phyloP scores from a whole-genome alignment of 2,329 filamentous ascomycete genomes.

The Paecilomyces formosus region DNA sequence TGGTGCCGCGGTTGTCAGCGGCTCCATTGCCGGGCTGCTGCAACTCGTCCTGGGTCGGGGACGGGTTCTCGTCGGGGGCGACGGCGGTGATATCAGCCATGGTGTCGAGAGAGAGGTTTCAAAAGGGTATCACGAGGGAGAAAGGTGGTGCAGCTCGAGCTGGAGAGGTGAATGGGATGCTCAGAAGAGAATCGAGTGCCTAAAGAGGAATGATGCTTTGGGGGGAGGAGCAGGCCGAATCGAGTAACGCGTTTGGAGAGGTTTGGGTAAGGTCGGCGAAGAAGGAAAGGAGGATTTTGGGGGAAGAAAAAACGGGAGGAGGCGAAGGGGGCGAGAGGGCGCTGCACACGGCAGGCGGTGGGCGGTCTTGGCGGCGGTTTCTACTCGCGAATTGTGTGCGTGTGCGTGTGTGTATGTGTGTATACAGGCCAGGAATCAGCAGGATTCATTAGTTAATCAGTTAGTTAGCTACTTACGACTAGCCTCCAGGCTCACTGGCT shows the following conservation, averaged over 20 bases:
- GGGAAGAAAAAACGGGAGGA: conserved; percentile 19
- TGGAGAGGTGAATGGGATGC: conserved; percentile 2
- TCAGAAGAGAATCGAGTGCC: conserved; percentile 19
- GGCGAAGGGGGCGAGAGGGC: conserved; percentile 7
- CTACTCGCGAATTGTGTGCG: too few species aligned
- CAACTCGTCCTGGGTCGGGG: conserved; percentile 66
- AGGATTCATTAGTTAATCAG: too few species aligned
- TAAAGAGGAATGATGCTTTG: conserved; percentile 40
- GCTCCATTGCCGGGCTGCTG: conserved; percentile 56
- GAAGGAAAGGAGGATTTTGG: conserved; percentile 9
- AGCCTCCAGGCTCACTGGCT: too few species aligned
- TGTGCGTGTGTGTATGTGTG: too few species aligned
- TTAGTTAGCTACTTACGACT: too few species aligned
- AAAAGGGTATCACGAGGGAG: conserved; percentile 2
- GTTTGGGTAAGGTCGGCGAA: conserved; percentile 31
- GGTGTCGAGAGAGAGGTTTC: conserved; percentile 9
- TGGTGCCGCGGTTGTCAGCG: conserved; percentile 73
- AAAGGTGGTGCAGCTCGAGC: conserved; percentile 4
- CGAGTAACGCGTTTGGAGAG: conserved; percentile 40
- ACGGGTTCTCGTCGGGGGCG: conserved; percentile 62
- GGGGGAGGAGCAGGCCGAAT: conserved; percentile 36
- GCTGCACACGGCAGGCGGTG: conserved; percentile 4
- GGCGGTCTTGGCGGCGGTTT: neutral
- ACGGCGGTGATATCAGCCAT: conserved; percentile 79
- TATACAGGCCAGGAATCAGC: too few species aligned